Base-by-base conservation (phyloP, 495 filamentous ascomycete genomes). In the Poronia punctata region DNA sequence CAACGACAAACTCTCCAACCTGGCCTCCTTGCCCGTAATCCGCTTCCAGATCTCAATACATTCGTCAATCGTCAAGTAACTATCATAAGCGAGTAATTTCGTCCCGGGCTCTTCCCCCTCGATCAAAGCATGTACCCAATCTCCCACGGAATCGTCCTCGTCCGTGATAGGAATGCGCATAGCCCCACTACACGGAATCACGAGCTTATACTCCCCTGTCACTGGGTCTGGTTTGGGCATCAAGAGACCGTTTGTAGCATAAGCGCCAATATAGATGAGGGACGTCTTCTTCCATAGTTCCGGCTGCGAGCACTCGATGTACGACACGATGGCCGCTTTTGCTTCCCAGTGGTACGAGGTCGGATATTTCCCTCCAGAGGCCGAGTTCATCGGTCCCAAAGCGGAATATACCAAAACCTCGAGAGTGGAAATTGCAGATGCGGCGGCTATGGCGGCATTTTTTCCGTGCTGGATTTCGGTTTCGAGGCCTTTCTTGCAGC, bases 51-150 rank as follows among this genome's bases (percentile, higher is more conserved):
- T 19, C 9, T 52, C 45, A 10, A 63, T 43, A 6, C 57, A 42
- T 24, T 68, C 45, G 19, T 46, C 45, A 2, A 66, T 38, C 0
- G 40, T 59, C 15, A 59, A 36, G 36, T 61, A 57, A 30, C 56
- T 59, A 35, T 71, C 62, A 40, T 69, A 72, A 1, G 66, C 68
- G 2, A 70, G 48, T 1, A 72, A 44, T 46, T 61, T 68, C 8
- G 42, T 59, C 0, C 61, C 57, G 7, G 68, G 39, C 0, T 19
- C 44, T 30, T 70, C 66, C 30, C 59, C 54, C 38, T 65, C 63
- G 29, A 69, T 46, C 35, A 72, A 49, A 11, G 64, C 61, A n/a
- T 48, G 53, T 1, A 72, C 68, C 39, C 66, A 72, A 4, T 39
- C 45, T 3, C 68, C 68, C 0, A 61, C 65, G 0, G 65, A 66